These are phyloP conservation scores for Mucor velutinosus DNA, from an alignment of 371 early-diverging fungal genomes.

Conservation along the genomic window DNA sequence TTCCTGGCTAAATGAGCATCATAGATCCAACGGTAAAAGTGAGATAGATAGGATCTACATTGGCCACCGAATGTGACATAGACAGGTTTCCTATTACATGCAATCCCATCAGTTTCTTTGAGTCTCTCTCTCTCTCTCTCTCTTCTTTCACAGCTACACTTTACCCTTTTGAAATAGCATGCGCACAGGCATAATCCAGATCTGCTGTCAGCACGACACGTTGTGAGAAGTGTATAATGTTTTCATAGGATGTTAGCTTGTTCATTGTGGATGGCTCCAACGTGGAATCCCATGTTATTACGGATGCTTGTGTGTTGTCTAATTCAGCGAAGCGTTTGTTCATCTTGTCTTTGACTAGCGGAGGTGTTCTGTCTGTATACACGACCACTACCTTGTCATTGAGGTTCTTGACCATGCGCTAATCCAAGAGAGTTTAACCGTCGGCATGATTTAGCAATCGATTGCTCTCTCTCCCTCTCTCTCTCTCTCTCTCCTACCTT, in stretches of 20 bases:
- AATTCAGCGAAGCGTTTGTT: slow-evolving; percentile 1
- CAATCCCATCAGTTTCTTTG: neutral
- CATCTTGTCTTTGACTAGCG: slow-evolving; percentile 36
- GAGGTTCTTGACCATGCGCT: slow-evolving; percentile 43
- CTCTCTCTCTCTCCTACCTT: slow-evolving; percentile 33
- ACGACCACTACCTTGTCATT: slow-evolving; percentile 31
- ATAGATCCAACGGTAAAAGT: slow-evolving; percentile 44
- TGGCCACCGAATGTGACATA: slow-evolving; percentile 44
- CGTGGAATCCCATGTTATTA: slow-evolving; percentile 42
- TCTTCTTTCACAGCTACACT: neutral
- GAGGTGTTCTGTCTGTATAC: slow-evolving; percentile 46
- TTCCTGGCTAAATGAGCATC: slow-evolving; percentile 41
- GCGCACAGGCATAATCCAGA: slow-evolving; percentile 43
- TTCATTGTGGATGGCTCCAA: slow-evolving; percentile 9
- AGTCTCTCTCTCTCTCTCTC: no score
- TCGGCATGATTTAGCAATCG: neutral
- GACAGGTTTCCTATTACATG: slow-evolving; percentile 38
- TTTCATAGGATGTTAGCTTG: slow-evolving; percentile 33
- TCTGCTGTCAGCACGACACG: slow-evolving; percentile 46
- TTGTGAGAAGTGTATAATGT: slow-evolving; percentile 27
- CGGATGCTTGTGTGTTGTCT: neutral
- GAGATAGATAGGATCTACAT: slow-evolving; percentile 38
- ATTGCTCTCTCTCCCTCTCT: no score
- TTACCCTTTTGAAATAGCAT: slow-evolving; percentile 40
- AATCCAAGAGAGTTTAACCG: neutral